These are phyloP conservation scores for Fusarium redolens DNA, from an alignment of 2,329 filamentous ascomycete genomes.

Conservation along the genomic window DNA sequence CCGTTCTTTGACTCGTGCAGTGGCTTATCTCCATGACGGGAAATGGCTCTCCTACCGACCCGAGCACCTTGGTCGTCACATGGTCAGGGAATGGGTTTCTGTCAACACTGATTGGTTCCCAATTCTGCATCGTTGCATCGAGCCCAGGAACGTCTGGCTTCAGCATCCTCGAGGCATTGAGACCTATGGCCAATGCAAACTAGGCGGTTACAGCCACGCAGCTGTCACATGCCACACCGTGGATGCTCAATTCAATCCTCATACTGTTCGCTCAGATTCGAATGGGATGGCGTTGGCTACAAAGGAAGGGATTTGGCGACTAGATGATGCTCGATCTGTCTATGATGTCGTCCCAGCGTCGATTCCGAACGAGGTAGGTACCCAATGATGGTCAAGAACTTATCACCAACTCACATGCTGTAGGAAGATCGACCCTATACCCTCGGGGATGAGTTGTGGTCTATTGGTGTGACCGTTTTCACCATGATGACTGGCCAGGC, in stretches of 20 bases:
- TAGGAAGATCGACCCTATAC: slow-evolving; percentile 51
- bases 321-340: slow-evolving; percentile 8
- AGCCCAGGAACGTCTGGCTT: slow-evolving; percentile 62
- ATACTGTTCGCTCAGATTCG: not conserved
- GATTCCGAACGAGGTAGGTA: slow-evolving; percentile 18
- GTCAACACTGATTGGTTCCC: slow-evolving; percentile 61
- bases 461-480: slow-evolving; percentile 53
- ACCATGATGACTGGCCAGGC: slow-evolving; percentile 55
- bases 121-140: slow-evolving; percentile 62
- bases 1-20: slow-evolving; percentile 58
- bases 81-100: slow-evolving; percentile 15
- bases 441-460: slow-evolving; percentile 52
- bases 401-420: not conserved
- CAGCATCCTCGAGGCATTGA: slow-evolving; percentile 60
- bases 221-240: slow-evolving; percentile 53
- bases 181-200: slow-evolving; percentile 65
- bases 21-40: slow-evolving; percentile 66
- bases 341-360: slow-evolving; percentile 7
- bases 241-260: not conserved
- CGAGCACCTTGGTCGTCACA: not conserved
- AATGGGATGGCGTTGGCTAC: slow-evolving; percentile 22
- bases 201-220: slow-evolving; percentile 60
- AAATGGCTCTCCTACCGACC: slow-evolving; percentile 42
- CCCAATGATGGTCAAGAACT: not conserved
- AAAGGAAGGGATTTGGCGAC: slow-evolving; percentile 22